phyloP scores from a whole-genome alignment of 1,284 basidiomycete species.

The Mycena citricolor region DNA sequence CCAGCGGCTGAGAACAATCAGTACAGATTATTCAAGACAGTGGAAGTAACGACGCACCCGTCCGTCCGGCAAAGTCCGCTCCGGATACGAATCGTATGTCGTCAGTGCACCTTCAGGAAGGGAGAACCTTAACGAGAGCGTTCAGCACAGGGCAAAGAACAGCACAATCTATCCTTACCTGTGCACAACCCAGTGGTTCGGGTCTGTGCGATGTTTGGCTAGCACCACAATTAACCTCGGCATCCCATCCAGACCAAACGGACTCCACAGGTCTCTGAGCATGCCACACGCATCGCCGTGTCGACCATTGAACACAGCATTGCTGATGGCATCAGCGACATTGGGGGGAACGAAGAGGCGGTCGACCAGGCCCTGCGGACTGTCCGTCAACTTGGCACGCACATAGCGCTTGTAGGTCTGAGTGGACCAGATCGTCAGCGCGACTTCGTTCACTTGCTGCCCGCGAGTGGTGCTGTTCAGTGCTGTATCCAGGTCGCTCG shows the following conservation, averaged over 20 bases:
- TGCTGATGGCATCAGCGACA: conserved; percentile 88
- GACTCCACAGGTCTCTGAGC: conserved; percentile 79
- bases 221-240: conserved; percentile 76
- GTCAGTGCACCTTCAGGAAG: conserved; percentile 76
- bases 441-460: conserved; percentile 83
- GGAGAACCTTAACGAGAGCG: conserved; percentile 56
- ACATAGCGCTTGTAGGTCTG: conserved; percentile 91
- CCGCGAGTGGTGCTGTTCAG: conserved; percentile 81
- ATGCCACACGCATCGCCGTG: conserved; percentile 85
- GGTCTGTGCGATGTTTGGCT: conserved; percentile 75
- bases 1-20: conserved; percentile 64
- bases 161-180: conserved; percentile 44
- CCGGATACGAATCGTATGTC: conserved; percentile 83
- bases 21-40: conserved; percentile 24
- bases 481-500: conserved; percentile 73
- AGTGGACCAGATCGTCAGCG: conserved; percentile 85
- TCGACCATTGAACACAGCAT: conserved; percentile 82
- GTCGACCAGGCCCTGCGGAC: conserved; percentile 75
- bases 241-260: conserved; percentile 80
- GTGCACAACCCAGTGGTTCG: conserved; percentile 83
- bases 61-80: conserved; percentile 79
- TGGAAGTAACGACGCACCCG: conserved; percentile 52
- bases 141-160: conserved; percentile 31
- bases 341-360: conserved; percentile 88
- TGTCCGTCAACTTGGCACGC: conserved; percentile 77